phyloP scores from a whole-genome alignment of 345 rosid genomes.

The Sonneratia alba region DNA sequence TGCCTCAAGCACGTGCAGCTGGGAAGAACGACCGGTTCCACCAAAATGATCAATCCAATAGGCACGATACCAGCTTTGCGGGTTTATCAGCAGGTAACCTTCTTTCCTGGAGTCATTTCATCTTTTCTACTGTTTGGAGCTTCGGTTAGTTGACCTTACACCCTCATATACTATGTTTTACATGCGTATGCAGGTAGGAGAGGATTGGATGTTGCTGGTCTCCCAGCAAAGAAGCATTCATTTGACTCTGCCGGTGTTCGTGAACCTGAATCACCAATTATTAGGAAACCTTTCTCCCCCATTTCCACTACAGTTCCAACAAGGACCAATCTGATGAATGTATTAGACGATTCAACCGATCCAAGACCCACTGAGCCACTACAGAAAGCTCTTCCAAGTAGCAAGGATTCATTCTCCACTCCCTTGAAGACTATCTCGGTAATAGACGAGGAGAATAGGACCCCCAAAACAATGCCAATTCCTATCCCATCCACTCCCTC shows the following conservation, averaged over 20 bases:
- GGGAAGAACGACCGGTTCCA: constrained; percentile 42
- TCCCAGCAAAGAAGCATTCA: constrained; percentile 49
- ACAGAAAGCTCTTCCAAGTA: constrained; percentile 24
- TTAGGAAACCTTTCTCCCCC: constrained; percentile 86
- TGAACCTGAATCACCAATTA: constrained; percentile 54
- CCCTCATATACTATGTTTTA: neutral
- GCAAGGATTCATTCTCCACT: constrained; percentile 31
- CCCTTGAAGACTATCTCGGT: constrained; percentile 33
- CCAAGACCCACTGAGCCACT: constrained; percentile 12
- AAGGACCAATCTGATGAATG: constrained; percentile 32
- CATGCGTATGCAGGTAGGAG: constrained; percentile 38
- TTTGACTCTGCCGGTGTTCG: constrained; percentile 29
- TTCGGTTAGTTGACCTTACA: neutral
- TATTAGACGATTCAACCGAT: constrained; percentile 15
- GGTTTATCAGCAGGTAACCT: constrained; percentile 52
- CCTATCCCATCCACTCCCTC: constrained; percentile 57
- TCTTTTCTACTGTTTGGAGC: neutral
- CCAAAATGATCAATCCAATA: constrained; percentile 31
- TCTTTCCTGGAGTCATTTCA: neutral
- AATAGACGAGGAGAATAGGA: constrained; percentile 50
- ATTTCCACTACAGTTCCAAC: constrained; percentile 44
- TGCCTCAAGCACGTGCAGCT: constrained; percentile 34
- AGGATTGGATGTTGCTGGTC: constrained; percentile 64
- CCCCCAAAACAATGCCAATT: constrained; percentile 50
- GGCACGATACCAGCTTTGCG: constrained; percentile 34